Conservation (phyloP, 768 basidiomycete genomes). For the Termitomyces sp. region DNA sequence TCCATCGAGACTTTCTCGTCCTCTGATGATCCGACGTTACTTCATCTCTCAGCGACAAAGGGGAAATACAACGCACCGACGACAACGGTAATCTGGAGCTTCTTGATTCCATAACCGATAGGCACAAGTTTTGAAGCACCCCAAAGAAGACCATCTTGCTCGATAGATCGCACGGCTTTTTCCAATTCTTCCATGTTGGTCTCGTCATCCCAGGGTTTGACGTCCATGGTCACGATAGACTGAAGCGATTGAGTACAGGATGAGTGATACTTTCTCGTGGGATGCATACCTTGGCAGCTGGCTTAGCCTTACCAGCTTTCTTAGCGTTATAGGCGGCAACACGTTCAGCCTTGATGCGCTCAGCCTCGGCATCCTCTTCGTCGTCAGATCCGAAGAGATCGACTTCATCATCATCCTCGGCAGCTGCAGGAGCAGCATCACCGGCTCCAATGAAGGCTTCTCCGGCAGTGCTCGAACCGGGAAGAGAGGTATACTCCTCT, state of each 20-base stretch:
- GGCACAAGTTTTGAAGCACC: slow-evolving; percentile 90
- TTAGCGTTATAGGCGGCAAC: slow-evolving; percentile 90
- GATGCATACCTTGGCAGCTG: slow-evolving; percentile 70
- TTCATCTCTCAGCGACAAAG: neutral
- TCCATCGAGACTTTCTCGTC: slow-evolving; percentile 92
- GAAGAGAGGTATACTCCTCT: slow-evolving; percentile 70
- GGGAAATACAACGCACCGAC: slow-evolving; percentile 38
- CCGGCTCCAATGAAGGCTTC: slow-evolving; percentile 60
- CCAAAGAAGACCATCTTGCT: slow-evolving; percentile 92
- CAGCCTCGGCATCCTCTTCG: slow-evolving; percentile 82
- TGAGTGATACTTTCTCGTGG: neutral
- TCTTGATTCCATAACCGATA: slow-evolving; percentile 89
- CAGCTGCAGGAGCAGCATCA: slow-evolving; percentile 39
- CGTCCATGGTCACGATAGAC: slow-evolving; percentile 97
- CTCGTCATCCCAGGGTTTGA: slow-evolving; percentile 99
- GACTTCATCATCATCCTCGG: slow-evolving; percentile 68
- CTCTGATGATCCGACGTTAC: slow-evolving; percentile 45
- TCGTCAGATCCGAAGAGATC: slow-evolving; percentile 88
- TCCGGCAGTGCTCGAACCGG: slow-evolving; percentile 83
- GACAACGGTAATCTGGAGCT: slow-evolving; percentile 75
- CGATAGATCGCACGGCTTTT: slow-evolving; percentile 76
- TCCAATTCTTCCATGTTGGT: slow-evolving; percentile 94
- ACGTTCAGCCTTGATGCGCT: slow-evolving; percentile 87
- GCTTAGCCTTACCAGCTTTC: slow-evolving; percentile 89
- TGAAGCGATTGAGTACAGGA: slow-evolving; percentile 26